Conservation (phyloP, 2,329 filamentous ascomycete genomes). For the Whalleya microplaca region DNA sequence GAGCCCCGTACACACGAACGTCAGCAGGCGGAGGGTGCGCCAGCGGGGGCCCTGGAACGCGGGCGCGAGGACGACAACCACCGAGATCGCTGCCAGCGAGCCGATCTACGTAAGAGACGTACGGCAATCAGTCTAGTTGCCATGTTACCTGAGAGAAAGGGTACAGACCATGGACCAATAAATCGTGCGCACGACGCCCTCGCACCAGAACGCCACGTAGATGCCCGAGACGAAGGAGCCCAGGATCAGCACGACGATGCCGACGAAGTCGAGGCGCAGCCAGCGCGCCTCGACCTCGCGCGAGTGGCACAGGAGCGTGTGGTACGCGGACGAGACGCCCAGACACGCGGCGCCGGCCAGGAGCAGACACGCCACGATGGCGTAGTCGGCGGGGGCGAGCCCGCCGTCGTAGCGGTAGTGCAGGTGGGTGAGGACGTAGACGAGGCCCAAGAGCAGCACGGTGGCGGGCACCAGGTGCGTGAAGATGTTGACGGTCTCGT, state of each 20-base stretch:
- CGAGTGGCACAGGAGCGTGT: slow-evolving; percentile 70
- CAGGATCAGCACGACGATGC: slow-evolving; percentile 69
- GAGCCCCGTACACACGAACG: slow-evolving; percentile 43
- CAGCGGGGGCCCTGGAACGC: slow-evolving; percentile 41
- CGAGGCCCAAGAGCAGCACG: slow-evolving; percentile 42
- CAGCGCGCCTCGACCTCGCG: slow-evolving; percentile 61
- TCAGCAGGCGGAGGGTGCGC: slow-evolving; percentile 40
- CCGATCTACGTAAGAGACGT: slow-evolving; percentile 35
- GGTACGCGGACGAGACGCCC: slow-evolving; percentile 62
- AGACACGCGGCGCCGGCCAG: slow-evolving; percentile 55
- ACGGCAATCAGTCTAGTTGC: slow-evolving; percentile 3
- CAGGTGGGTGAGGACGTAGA: slow-evolving; percentile 37
- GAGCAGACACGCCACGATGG: slow-evolving; percentile 60
- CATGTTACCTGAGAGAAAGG: neutral
- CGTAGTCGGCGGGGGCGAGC: slow-evolving; percentile 49
- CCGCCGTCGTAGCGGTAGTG: slow-evolving; percentile 42
- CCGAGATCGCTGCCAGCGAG: slow-evolving; percentile 38
- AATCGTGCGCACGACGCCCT: slow-evolving; percentile 52
- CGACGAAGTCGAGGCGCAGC: slow-evolving; percentile 71
- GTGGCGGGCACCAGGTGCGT: slow-evolving; percentile 63
- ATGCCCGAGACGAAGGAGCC: slow-evolving; percentile 69
- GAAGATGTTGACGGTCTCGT: slow-evolving; percentile 62
- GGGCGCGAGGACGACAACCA: slow-evolving; percentile 41
- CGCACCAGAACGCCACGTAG: slow-evolving; percentile 63
- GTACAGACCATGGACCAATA: slow-evolving; percentile 64